phyloP scores from a whole-genome alignment of 352 stramenopile genomes.

The Pseudoperonospora humuli region DNA sequence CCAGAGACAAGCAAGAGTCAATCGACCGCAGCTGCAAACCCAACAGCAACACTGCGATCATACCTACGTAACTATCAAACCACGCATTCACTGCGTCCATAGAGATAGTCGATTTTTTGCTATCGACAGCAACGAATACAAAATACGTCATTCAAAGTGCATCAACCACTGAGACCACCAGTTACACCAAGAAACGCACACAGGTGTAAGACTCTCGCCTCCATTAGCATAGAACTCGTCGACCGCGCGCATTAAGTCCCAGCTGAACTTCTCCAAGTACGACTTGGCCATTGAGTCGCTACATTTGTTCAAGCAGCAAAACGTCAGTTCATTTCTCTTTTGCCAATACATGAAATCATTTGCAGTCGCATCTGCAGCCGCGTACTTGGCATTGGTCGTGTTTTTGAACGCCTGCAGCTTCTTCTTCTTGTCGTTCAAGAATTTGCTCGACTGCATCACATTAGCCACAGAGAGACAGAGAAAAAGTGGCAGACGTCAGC shows the following conservation, averaged over 20 bases:
- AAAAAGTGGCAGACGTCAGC: not conserved
- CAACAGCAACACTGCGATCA: not conserved
- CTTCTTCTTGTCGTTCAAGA: conserved; percentile 58
- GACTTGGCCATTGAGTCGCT: conserved; percentile 63
- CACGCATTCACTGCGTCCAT: conserved; percentile 42
- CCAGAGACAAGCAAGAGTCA: not conserved
- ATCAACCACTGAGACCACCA: not conserved
- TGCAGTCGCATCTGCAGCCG: not conserved
- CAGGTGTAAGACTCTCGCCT: conserved; percentile 25
- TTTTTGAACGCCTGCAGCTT: conserved; percentile 65
- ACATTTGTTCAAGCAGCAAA: not conserved
- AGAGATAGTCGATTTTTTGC: conserved; percentile 28
- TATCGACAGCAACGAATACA: conserved; percentile 1
- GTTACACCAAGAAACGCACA: conserved; percentile 4
- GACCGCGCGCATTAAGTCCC: conserved; percentile 68
- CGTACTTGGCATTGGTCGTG: conserved; percentile 68
- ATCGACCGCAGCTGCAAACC: not conserved
- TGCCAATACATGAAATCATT: not conserved
- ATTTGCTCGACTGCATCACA: conserved; percentile 27
- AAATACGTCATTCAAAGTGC: not conserved
- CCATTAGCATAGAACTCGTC: conserved; percentile 73
- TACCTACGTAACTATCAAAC: conserved; percentile 65
- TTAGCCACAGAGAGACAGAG: conserved; percentile 11
- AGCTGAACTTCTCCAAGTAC: conserved; percentile 75
- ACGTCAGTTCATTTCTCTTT: not conserved